Evolutionary conservation across 164 flowering plant species (phyloP).

Genomic region (Aristolochia californica): DNA sequence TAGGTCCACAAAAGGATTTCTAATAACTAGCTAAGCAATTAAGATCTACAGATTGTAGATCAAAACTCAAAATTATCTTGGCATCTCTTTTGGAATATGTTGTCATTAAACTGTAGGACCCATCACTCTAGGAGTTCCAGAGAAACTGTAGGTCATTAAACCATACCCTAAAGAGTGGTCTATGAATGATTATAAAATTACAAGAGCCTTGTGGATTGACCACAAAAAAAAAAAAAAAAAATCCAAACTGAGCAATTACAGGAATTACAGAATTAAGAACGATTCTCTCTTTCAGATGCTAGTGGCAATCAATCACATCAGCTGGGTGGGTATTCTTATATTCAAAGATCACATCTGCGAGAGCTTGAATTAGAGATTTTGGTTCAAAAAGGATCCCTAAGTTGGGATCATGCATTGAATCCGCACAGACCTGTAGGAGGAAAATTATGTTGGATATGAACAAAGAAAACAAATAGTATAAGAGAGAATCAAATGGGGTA

Average conservation of each 20-base stretch:
- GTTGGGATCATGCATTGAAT: conserved; percentile 51
- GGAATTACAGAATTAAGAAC: too few relatives aligned
- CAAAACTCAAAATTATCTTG: too few relatives aligned
- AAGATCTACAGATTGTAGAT: too few relatives aligned
- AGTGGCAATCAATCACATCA: background rate
- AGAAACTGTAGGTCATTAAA: too few relatives aligned
- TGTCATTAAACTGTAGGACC: too few relatives aligned
- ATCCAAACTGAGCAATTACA: too few relatives aligned
- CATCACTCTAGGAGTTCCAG: too few relatives aligned
- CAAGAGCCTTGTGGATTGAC: too few relatives aligned
- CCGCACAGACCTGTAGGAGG: conserved; percentile 45
- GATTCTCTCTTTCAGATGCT: background rate
- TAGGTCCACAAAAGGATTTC: background rate
- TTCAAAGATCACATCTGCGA: conserved; percentile 35
- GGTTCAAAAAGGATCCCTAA: conserved; percentile 67
- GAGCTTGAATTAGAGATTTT: conserved; percentile 50
- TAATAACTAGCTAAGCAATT: background rate
- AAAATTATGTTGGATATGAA: background rate
- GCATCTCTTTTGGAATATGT: too few relatives aligned
- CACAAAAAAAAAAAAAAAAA: too few relatives aligned
- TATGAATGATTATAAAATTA: too few relatives aligned
- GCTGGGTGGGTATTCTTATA: conserved; percentile 3
- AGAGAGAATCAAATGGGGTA: conserved; percentile 10
- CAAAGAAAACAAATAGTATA: background rate
- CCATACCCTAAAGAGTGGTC: too few relatives aligned